Conservation (phyloP, 129 eudicot genomes). For the Flaveria ramosissima region DNA sequence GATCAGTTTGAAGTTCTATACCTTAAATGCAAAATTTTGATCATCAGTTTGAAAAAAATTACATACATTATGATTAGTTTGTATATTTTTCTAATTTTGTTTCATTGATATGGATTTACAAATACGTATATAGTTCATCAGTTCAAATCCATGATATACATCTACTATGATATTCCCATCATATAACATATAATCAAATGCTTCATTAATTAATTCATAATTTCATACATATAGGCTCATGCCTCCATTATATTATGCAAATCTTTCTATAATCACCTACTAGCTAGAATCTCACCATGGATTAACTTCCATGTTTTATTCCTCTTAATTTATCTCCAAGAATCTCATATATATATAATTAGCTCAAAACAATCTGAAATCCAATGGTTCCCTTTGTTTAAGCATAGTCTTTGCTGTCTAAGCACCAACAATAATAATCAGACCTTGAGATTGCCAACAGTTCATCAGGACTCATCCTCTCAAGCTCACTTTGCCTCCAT, state of each 20-base stretch:
- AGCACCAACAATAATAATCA: slow-evolving; percentile 97
- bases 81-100: too few relatives aligned
- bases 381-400: slow-evolving; percentile 12
- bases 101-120: too few relatives aligned
- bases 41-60: too few relatives aligned
- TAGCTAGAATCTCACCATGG: slow-evolving; percentile 1
- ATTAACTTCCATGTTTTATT: slow-evolving; percentile 34
- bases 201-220: background rate
- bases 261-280: slow-evolving; percentile 21
- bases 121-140: background rate
- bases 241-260: slow-evolving; percentile 19
- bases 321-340: background rate
- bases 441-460: slow-evolving; percentile 75
- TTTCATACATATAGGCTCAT: background rate
- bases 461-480: slow-evolving; percentile 82
- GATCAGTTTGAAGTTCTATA: too few relatives aligned
- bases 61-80: too few relatives aligned
- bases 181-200: background rate
- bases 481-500: slow-evolving; percentile 84
- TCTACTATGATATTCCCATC: background rate
- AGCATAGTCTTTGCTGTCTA: slow-evolving; percentile 56
- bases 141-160: background rate
- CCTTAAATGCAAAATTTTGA: too few relatives aligned
- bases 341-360: slow-evolving; percentile 11
- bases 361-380: slow-evolving; percentile 15